Percentiles rank a stretch among this genome's conserved stretches.
These are phyloP conservation scores for Fusarium sp. DNA, from an alignment of 2,329 filamentous ascomycete genomes.

Conservation along the genomic window DNA sequence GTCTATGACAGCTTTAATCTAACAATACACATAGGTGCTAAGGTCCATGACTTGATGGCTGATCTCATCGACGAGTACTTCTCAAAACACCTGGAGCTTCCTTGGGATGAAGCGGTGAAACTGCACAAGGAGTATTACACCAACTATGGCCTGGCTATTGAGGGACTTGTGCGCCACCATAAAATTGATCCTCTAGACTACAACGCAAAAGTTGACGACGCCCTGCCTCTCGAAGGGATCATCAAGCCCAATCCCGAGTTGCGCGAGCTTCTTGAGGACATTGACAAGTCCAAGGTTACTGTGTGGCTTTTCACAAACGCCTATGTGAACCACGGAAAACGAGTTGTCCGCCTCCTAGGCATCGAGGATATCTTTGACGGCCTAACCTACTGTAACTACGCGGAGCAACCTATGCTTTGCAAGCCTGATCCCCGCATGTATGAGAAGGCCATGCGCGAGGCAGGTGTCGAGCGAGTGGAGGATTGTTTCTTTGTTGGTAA, in stretches of 20 bases:
- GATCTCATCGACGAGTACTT: slow-evolving; percentile 78
- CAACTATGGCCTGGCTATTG: slow-evolving; percentile 96
- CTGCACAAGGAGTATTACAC: slow-evolving; percentile 94
- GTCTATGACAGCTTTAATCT: slow-evolving; percentile 8
- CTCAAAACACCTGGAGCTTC: slow-evolving; percentile 76
- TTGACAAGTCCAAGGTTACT: slow-evolving; percentile 85
- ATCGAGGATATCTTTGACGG: slow-evolving; percentile 94
- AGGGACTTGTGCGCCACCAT: slow-evolving; percentile 92
- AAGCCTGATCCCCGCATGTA: slow-evolving; percentile 89
- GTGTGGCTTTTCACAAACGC: slow-evolving; percentile 98
- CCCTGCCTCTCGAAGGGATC: slow-evolving; percentile 85
- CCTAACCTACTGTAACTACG: slow-evolving; percentile 94
- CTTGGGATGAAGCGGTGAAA: slow-evolving; percentile 80
- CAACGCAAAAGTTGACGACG: slow-evolving; percentile 94
- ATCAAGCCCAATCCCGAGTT: slow-evolving; percentile 82
- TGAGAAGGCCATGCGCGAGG: slow-evolving; percentile 87
- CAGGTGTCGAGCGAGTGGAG: slow-evolving; percentile 72
- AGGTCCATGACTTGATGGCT: slow-evolving; percentile 90
- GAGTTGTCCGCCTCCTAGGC: slow-evolving; percentile 82
- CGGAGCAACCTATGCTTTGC: slow-evolving; percentile 77
- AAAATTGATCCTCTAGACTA: slow-evolving; percentile 95
- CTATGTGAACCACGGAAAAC: slow-evolving; percentile 85
- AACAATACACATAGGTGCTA: slow-evolving; percentile 64
- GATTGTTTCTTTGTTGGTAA: slow-evolving; percentile 94
- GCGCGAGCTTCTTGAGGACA: slow-evolving; percentile 79